Evolutionary conservation across 1,139 yeast genomes (phyloP).

Genomic region (Candida sanyaensis): DNA sequence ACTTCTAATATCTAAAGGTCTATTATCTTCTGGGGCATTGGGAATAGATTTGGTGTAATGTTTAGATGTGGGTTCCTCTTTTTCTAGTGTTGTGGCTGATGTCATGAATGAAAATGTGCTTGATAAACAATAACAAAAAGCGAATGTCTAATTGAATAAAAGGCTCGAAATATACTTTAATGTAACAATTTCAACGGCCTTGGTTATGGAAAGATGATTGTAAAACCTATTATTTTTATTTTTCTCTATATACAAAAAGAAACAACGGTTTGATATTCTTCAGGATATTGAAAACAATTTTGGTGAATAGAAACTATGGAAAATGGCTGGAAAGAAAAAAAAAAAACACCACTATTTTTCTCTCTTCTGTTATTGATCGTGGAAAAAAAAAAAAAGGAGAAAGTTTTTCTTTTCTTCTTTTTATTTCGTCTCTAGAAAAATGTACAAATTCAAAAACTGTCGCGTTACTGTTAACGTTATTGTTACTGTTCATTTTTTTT

Average conservation of each 20-base stretch:
- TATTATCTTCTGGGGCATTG: slow-evolving; percentile 47
- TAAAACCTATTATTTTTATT: background rate
- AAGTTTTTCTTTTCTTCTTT: too few relatives aligned
- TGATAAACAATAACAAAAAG: background rate
- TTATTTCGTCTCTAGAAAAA: too few relatives aligned
- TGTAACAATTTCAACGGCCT: too few relatives aligned
- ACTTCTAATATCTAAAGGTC: slow-evolving; percentile 53
- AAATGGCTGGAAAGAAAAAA: background rate
- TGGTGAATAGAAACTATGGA: background rate
- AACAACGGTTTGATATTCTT: background rate
- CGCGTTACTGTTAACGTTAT: background rate
- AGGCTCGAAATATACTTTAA: background rate
- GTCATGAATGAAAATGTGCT: background rate
- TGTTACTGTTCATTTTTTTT: too few relatives aligned
- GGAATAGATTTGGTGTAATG: slow-evolving; percentile 33
- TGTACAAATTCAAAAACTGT: background rate
- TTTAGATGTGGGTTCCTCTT: slow-evolving; percentile 1
- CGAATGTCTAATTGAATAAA: slow-evolving; percentile 1
- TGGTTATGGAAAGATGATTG: background rate
- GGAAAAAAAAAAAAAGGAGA: too few relatives aligned
- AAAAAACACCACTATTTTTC: background rate
- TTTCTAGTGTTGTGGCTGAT: background rate
- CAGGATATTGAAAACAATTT: background rate
- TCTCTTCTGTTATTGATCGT: background rate
- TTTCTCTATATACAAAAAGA: background rate